Evolutionary conservation across 2,329 filamentous ascomycete species (phyloP).

Genomic region (Cercospora beticola): DNA sequence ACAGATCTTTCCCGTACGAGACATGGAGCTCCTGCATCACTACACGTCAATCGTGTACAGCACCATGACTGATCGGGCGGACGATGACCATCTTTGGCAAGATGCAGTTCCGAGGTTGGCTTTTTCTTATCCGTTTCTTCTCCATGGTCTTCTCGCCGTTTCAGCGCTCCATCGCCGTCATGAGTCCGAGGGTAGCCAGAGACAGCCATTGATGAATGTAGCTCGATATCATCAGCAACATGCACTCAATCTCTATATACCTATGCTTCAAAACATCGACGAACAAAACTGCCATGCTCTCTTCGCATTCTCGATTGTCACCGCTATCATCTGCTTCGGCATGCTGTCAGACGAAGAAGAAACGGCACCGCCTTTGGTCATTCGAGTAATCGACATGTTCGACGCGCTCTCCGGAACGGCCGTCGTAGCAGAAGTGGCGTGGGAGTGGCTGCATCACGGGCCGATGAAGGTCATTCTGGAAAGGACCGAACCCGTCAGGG

Average conservation of each 20-base stretch:
- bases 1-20: constrained; percentile 24
- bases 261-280: constrained; percentile 24
- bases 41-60: constrained; percentile 23
- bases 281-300: constrained; percentile 27
- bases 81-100: constrained; percentile 20
- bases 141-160: constrained; percentile 24
- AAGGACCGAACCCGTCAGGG: neutral
- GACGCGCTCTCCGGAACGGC: constrained; percentile 23
- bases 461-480: constrained; percentile 16
- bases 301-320: constrained; percentile 26
- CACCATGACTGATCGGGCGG: constrained; percentile 17
- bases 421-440: constrained; percentile 19
- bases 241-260: constrained; percentile 26
- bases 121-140: constrained; percentile 24
- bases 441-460: constrained; percentile 18
- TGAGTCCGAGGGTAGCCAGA: constrained; percentile 9
- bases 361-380: constrained; percentile 9
- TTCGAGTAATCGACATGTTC: constrained; percentile 23
- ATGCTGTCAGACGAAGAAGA: constrained; percentile 18
- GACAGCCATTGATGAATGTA: constrained; percentile 20
- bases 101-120: constrained; percentile 21
- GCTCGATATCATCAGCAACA: constrained; percentile 30
- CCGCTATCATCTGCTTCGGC: constrained; percentile 20
- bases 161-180: constrained; percentile 23
- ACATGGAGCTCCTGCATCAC: constrained; percentile 31